phyloP scores from a whole-genome alignment of 352 stramenopile genomes.

The Pythium apleroticum region DNA sequence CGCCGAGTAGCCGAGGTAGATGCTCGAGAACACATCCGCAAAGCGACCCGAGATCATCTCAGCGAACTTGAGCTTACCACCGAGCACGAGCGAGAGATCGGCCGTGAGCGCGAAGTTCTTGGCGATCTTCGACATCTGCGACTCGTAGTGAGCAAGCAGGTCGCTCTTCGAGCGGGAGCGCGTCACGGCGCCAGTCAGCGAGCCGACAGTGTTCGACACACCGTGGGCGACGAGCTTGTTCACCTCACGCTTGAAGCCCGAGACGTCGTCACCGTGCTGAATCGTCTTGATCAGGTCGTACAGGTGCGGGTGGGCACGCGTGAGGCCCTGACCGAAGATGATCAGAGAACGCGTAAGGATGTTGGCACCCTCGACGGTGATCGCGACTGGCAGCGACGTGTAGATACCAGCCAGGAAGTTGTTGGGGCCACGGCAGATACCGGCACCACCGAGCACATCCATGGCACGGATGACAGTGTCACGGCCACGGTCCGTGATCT shows the following conservation, averaged over 20 bases:
- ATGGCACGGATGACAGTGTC: slow-evolving; percentile 96
- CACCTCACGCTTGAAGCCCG: slow-evolving; percentile 94
- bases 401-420: slow-evolving; percentile 97
- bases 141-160: slow-evolving; percentile 95
- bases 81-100: slow-evolving; percentile 96
- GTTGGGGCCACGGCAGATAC: slow-evolving; percentile 96
- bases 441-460: slow-evolving; percentile 96
- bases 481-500: slow-evolving; percentile 96
- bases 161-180: slow-evolving; percentile 92
- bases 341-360: slow-evolving; percentile 97
- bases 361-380: slow-evolving; percentile 98
- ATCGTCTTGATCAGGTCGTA: slow-evolving; percentile 97
- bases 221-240: slow-evolving; percentile 94
- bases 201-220: slow-evolving; percentile 90
- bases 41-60: slow-evolving; percentile 97
- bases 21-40: slow-evolving; percentile 95
- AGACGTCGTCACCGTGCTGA: slow-evolving; percentile 93
- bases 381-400: slow-evolving; percentile 95
- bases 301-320: slow-evolving; percentile 96
- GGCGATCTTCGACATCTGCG: slow-evolving; percentile 94
- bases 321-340: slow-evolving; percentile 98
- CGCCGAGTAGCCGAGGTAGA: slow-evolving; percentile 97
- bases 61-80: slow-evolving; percentile 98
- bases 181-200: slow-evolving; percentile 88
- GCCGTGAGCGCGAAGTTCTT: slow-evolving; percentile 97